These are phyloP conservation scores for Sanghuangporus weigelae DNA, from an alignment of 1,284 basidiomycete species.

Conservation along the genomic window DNA sequence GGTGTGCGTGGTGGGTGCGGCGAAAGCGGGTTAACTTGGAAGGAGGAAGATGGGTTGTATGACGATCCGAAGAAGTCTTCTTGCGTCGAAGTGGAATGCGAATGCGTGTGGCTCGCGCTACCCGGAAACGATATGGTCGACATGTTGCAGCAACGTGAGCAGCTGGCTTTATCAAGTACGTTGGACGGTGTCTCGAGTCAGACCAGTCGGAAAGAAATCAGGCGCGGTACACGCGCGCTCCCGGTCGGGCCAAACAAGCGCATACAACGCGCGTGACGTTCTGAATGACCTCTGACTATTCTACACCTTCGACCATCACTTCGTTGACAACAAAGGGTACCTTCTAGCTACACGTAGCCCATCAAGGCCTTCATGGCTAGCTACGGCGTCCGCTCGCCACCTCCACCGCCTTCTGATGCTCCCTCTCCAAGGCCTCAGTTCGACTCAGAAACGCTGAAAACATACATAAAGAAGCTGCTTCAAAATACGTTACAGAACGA, in stretches of 20 bases:
- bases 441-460: slow-evolving; percentile 63
- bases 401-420: slow-evolving; percentile 47
- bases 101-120: slow-evolving; percentile 23
- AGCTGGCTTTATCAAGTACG: background rate
- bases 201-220: slow-evolving; percentile 2
- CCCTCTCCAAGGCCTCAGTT: slow-evolving; percentile 59
- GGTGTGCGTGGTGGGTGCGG: slow-evolving; percentile 73
- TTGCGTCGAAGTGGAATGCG: slow-evolving; percentile 34
- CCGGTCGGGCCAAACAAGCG: slow-evolving; percentile 16
- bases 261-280: slow-evolving; percentile 10
- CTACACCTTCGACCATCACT: slow-evolving; percentile 2
- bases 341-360: background rate
- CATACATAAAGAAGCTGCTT: slow-evolving; percentile 76
- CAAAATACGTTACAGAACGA: slow-evolving; percentile 57
- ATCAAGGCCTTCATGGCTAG: slow-evolving; percentile 31
- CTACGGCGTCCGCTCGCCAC: slow-evolving; percentile 44
- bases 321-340: background rate
- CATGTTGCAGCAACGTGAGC: slow-evolving; percentile 25
- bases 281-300: background rate
- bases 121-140: slow-evolving; percentile 37
- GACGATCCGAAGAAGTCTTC: slow-evolving; percentile 35
- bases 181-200: background rate
- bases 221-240: background rate
- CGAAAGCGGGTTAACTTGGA: slow-evolving; percentile 76
- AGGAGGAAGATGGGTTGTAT: slow-evolving; percentile 43